phyloP scores from a whole-genome alignment of 208 protist genomes.

The Entamoeba dispar region DNA sequence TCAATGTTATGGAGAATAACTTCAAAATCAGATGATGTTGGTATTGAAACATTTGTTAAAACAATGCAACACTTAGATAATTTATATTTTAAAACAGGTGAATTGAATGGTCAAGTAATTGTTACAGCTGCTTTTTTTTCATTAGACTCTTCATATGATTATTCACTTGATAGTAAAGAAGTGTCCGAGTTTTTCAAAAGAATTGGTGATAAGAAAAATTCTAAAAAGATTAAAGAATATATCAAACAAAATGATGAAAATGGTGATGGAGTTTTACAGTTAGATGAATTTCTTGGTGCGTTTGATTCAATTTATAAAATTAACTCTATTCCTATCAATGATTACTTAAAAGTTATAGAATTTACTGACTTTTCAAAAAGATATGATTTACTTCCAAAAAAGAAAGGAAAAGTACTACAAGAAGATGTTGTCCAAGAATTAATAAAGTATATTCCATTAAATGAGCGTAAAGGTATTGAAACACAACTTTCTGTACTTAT shows the following conservation, averaged over 20 bases:
- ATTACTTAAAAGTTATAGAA: neutral
- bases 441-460: neutral
- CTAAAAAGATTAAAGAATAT: neutral
- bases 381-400: neutral
- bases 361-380: neutral
- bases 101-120: neutral
- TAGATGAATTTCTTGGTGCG: neutral
- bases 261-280: neutral
- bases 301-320: neutral
- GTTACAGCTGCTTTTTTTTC: neutral
- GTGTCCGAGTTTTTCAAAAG: neutral
- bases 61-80: neutral
- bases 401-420: neutral
- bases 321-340: neutral
- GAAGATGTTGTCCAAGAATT: neutral
- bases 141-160: neutral
- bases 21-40: neutral
- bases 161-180: neutral
- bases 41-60: neutral
- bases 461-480: neutral
- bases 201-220: neutral
- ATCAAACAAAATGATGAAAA: neutral
- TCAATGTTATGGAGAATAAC: neutral
- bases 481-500: neutral
- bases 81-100: neutral